Evolutionary conservation across 345 rosid genomes (phyloP).

Genomic region (Gossypium mustelinum): DNA sequence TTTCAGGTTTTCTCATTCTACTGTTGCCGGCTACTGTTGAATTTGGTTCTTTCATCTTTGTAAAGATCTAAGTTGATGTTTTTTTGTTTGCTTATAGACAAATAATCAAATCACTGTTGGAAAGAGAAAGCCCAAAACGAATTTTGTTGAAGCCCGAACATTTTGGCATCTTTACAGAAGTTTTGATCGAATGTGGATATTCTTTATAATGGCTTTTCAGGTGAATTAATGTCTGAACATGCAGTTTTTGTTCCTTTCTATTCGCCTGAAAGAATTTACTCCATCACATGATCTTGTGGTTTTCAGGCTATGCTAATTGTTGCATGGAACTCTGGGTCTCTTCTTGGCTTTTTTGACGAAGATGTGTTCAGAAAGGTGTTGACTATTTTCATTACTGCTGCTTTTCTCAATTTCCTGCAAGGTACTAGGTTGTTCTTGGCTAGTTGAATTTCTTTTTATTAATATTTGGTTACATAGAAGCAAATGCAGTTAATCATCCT

Average conservation of each 20-base stretch:
- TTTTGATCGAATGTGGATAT: slow-evolving; percentile 99
- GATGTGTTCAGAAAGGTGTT: slow-evolving; percentile 58
- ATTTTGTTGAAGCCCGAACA: slow-evolving; percentile 97
- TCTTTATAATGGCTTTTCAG: slow-evolving; percentile 80
- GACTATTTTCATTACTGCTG: slow-evolving; percentile 83
- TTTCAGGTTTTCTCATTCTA: background rate
- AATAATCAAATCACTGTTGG: slow-evolving; percentile 39
- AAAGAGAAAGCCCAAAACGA: slow-evolving; percentile 80
- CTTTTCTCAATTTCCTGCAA: slow-evolving; percentile 83
- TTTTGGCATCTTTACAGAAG: slow-evolving; percentile 92
- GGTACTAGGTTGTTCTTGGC: slow-evolving; percentile 38
- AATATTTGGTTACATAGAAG: background rate
- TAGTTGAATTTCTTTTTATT: background rate
- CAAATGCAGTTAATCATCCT: slow-evolving; percentile 9
- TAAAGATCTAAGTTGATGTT: slow-evolving; percentile 6
- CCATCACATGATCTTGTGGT: slow-evolving; percentile 17
- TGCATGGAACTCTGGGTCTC: slow-evolving; percentile 81
- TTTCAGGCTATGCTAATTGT: slow-evolving; percentile 86
- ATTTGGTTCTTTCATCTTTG: background rate
- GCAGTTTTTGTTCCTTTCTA: slow-evolving; percentile 12
- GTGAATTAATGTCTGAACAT: slow-evolving; percentile 33
- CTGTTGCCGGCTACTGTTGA: background rate
- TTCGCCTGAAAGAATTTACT: slow-evolving; percentile 17
- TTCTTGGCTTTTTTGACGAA: slow-evolving; percentile 51
- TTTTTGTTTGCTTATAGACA: slow-evolving; percentile 40